Base-by-base conservation (phyloP, 495 filamentous ascomycete genomes). In the Penicillium crystallinum region DNA sequence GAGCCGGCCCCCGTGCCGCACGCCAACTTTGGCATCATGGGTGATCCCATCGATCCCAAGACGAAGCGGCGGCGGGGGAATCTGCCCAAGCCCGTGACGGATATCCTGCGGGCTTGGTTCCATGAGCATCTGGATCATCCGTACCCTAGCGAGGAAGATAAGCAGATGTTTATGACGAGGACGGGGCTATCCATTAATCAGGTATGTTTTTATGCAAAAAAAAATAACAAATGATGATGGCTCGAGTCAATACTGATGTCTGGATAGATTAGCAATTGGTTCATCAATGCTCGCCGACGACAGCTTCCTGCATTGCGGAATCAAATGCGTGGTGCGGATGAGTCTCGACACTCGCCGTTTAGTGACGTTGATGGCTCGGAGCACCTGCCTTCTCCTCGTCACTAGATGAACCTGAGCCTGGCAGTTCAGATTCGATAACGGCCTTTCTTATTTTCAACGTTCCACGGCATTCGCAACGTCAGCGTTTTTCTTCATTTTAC, bases 101-200 rank as follows among this genome's bases (percentile, higher is more conserved):
- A 89, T 66, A 84, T 85, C 47, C 76, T 96, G 34, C 81, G 87
- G n/a, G 72, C 77, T 12, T 96, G 90, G 90, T 89, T 93, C 52
- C 63, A 81, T 39, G 78, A 78, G 18, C 89, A 95, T 69, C 66
- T 91, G 4, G 74, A 82, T 25, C 89, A 92, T 61, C 90, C 90
- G 0, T 96, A 96, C 61, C 90, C 90, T 6, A 90, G 82, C 29
- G 90, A 96, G 62, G 90, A 95, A 43, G 87, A 95, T 69, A 96
- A 96, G 72, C 85, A 90, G 59, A 78, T 84, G 58, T 75, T 96
- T 38, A 88, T 89, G 77, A 76, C 77, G 22, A 71, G 81, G 49
- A 96, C 90, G 1, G 83, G 84, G 0, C 75, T 96, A 12, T 83
- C 86, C 19, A 86, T 93, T 63, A 92, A 87, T 74, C 85, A 87